Conservation (phyloP, 306 rosid genomes). For the Datisca glomerata region DNA sequence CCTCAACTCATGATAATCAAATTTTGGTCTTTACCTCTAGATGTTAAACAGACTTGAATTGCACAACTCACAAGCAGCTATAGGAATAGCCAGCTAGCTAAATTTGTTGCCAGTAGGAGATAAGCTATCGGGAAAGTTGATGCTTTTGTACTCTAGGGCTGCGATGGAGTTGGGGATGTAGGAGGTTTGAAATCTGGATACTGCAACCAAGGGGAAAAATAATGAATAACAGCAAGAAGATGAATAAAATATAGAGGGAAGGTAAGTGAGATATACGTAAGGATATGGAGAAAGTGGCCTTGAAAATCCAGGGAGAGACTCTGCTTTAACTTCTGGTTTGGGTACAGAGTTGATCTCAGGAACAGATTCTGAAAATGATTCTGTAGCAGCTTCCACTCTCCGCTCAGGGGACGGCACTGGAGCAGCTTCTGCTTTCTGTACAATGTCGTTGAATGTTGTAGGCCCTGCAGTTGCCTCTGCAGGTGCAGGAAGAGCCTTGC, state of each 20-base stretch:
- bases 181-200: constrained; percentile 99
- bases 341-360: constrained; percentile 55
- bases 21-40: too few relatives aligned
- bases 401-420: constrained; percentile 11
- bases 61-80: too few relatives aligned
- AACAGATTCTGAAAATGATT: constrained; percentile 29
- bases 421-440: constrained; percentile 37
- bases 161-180: constrained; percentile 82
- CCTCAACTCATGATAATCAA: too few relatives aligned
- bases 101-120: too few relatives aligned
- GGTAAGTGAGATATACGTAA: constrained; percentile 28
- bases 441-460: constrained; percentile 23
- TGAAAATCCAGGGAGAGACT: constrained; percentile 37
- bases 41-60: too few relatives aligned
- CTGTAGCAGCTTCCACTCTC: constrained; percentile 13
- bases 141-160: too few relatives aligned
- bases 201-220: constrained; percentile 28
- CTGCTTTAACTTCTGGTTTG: constrained; percentile 44
- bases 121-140: too few relatives aligned
- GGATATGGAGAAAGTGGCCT: constrained; percentile 82
- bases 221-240: neutral
- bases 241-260: neutral
- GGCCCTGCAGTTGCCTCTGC: constrained; percentile 29
- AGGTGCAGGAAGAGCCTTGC: constrained; percentile 68
- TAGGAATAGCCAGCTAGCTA: too few relatives aligned